Evolutionary conservation across 176 grass and related monocot species (phyloP), one percentile per base, ranked within the genome.

Genomic region (Ensete ventricosum): DNA sequence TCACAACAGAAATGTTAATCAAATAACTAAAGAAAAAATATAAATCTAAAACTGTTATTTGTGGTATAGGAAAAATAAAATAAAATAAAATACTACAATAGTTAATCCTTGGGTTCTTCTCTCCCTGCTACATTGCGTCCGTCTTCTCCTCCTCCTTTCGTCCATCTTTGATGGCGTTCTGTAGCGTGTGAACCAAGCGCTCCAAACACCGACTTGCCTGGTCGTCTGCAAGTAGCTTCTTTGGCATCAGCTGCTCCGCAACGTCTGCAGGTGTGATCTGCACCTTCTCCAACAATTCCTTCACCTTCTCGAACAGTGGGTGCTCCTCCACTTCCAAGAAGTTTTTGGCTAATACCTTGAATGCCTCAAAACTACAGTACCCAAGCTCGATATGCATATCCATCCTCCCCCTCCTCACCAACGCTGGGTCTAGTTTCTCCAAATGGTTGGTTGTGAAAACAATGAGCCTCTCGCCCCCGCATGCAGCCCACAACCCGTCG

Each of bases 321-420:
- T 74, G 72, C 53, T 55, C 52, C 53, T 55, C 54, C 53, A 74
- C 72, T 9, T 57, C 72, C 14, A 77, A 23, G 50, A 66, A 77
- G 2, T 77, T 77, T 12, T 52, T 64, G 48, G 60, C 58, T 19
- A 77, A 14, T 13, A 66, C 58, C 75, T 77, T 77, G 49, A 77
- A 77, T 13, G 75, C 75, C 8, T 53, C 75, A 9, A 77, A 77
- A 8, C 11, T 8, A 60, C 75, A 77, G 75, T 77, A 53, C 1
- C 55, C 59, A 1, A 77, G 59, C 84, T 92, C 82, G 52, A 92
- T 85, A 80, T 89, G 90, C 74, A 84, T 82, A 80, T 92, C 90
- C 90, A 89, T 92, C 2, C 87, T 77, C 0, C 90, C 90, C 14
- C 69, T 57, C 21, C 90, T 21, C 59, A 92, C 89, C 17, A 92